A percentile compares a stretch with the other conserved stretches of the same genome.
These are phyloP conservation scores for Bjerkandera adusta DNA, from an alignment of 1,284 basidiomycete genomes.

Conservation along the genomic window DNA sequence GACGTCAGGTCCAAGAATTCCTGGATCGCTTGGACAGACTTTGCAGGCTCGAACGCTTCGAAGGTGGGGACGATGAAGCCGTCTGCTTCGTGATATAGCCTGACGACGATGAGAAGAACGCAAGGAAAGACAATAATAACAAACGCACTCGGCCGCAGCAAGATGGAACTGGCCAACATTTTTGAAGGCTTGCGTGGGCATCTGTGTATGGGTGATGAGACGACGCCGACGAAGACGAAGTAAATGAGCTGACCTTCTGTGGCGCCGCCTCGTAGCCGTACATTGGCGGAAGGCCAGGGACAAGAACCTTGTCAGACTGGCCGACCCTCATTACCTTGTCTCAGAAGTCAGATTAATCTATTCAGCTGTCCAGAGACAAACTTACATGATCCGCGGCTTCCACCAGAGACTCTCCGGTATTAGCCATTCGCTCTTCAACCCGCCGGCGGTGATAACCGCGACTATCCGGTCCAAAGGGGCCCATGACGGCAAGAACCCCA, in stretches of 20 bases:
- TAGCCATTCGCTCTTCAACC: not conserved
- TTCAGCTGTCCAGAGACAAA: not conserved
- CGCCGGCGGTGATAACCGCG: not conserved
- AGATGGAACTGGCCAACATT: not conserved
- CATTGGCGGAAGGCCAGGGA: slow-evolving; percentile 15
- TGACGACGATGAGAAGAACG: not conserved
- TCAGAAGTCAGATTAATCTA: not conserved
- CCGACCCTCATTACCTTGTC: not conserved
- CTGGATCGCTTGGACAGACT: not conserved
- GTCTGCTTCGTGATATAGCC: slow-evolving; percentile 2
- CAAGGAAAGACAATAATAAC: not conserved
- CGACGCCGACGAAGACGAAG: not conserved
- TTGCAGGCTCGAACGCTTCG: not conserved
- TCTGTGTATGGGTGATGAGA: not conserved
- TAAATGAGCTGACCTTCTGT: slow-evolving; percentile 6
- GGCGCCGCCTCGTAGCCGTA: slow-evolving; percentile 15
- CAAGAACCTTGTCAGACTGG: slow-evolving; percentile 4
- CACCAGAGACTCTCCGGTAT: not conserved
- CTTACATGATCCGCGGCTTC: slow-evolving; percentile 11
- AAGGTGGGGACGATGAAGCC: not conserved
- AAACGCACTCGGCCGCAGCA: not conserved
- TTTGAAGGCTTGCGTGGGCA: not conserved
- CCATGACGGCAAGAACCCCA: not conserved
- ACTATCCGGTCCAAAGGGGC: not conserved
- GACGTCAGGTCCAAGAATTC: slow-evolving; percentile 2